Base-by-base conservation (phyloP, 78 protist genomes). In the Polysphondylium violaceum region DNA sequence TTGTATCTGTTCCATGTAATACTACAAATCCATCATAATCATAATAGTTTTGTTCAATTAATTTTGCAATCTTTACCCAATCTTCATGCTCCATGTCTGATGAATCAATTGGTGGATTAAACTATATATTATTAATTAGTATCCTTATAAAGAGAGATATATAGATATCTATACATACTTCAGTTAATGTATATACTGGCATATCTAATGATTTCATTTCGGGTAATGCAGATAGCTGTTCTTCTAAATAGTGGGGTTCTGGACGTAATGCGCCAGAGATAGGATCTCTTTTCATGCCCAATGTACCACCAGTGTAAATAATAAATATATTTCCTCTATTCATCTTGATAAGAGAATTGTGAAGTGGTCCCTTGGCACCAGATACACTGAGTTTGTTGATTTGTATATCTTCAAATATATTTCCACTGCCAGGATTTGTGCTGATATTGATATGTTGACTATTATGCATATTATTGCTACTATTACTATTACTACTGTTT, bases 1-100 rank as follows among this genome's bases (percentile, higher is more conserved):
- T 88, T 14, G 98, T 97, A 64, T 97, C 98, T 14, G 97, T 96
- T 14, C 97, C 98, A 83, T 96, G 98, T 11, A 95, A 35, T 19
- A 96, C 75, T 12, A 96, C 97, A 63, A 96, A 96, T 44, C 96
- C 98, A 85, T 93, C 95, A 71, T 93, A 96, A 63, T 92, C 85
- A 55, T 90, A 88, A 87, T 96, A 96, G 23, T 93, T 47, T 53
- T 76, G 41, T 36, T 74, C 94, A 43, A 96, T 83, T 51, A 74
- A 60, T 29, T 19, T 50, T 33, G 97, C 97, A 25, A 97, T 47
- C 1, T 31, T n/a, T 17, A 79, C 56, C 97, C 97, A 95, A 44
- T 93, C 92, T n/a, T 67, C 91, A 33, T 61, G 87, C 23, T 87
- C 93, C 96, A 98, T 85, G 73, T 95, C 86, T 35, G 96, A 81